Conservation (phyloP, 2,329 filamentous ascomycete genomes). For the Plenodomus biglobosus region DNA sequence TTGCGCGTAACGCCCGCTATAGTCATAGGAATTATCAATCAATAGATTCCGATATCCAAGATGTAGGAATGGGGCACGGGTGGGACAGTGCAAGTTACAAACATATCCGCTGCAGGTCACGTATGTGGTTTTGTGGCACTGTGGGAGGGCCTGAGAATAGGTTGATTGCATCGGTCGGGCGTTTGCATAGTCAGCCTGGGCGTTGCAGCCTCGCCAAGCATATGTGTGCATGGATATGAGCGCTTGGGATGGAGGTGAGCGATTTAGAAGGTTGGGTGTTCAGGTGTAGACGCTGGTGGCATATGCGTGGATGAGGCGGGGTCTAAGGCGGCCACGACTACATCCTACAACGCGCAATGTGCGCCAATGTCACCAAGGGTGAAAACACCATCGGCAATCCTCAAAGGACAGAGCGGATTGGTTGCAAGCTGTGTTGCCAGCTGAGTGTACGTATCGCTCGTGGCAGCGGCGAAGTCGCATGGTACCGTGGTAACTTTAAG, state of each 20-base stretch:
- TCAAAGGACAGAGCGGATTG: background rate
- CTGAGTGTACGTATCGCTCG: background rate
- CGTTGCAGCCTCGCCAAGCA: background rate
- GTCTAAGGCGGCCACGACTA: background rate
- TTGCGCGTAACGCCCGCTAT: conserved; percentile 10
- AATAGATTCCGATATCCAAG: background rate
- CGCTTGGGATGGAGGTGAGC: background rate
- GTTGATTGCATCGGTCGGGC: conserved; percentile 6
- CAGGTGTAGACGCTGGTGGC: conserved; percentile 10
- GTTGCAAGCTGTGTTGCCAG: background rate
- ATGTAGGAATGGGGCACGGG: conserved; percentile 8
- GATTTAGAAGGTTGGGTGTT: background rate
- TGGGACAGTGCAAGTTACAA: background rate
- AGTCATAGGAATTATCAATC: background rate
- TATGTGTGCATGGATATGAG: background rate
- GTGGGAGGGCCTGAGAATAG: conserved; percentile 11
- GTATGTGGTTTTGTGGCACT: conserved; percentile 9
- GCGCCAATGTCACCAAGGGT: background rate
- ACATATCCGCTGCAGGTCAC: conserved; percentile 12
- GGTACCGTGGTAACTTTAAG: background rate
- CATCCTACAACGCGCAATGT: background rate
- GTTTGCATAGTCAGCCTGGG: conserved; percentile 4
- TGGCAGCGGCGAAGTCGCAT: background rate
- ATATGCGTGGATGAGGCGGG: conserved; percentile 8
- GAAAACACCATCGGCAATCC: background rate